A percentile compares a stretch with the other conserved stretches of the same genome.
These are phyloP conservation scores for Cercospora janseana DNA, from an alignment of 2,329 filamentous ascomycete species.

Conservation along the genomic window DNA sequence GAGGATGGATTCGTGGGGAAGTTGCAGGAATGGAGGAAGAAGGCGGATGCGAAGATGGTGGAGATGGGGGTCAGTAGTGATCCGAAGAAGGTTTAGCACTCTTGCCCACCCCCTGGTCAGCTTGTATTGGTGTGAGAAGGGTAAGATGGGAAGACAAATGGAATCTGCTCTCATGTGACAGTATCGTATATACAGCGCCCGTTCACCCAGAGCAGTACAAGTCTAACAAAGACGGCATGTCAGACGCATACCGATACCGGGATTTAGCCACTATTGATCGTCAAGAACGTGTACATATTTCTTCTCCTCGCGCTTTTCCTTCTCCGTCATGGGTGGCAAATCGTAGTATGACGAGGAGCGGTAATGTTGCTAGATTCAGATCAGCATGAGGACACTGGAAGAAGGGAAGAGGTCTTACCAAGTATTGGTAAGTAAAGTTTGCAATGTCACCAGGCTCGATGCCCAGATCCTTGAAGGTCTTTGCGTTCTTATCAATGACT, in stretches of 20 bases:
- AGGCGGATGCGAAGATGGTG: constrained; percentile 31
- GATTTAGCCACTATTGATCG: constrained; percentile 67
- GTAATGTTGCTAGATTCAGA: constrained; percentile 70
- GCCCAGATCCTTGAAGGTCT: constrained; percentile 91
- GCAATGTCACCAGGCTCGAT: constrained; percentile 86
- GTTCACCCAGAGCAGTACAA: neutral
- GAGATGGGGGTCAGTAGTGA: constrained; percentile 28
- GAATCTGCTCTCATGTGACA: neutral
- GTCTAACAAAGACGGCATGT: neutral
- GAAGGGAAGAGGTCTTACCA: constrained; percentile 60
- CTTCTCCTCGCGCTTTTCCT: constrained; percentile 90
- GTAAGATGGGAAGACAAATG: constrained; percentile 1
- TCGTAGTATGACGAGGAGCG: constrained; percentile 88
- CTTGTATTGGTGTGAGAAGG: neutral
- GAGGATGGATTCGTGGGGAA: constrained; percentile 34
- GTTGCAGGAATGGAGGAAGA: constrained; percentile 32
- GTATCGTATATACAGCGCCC: constrained; percentile 10
- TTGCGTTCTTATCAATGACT: constrained; percentile 81
- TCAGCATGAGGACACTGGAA: neutral
- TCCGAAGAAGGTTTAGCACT: constrained; percentile 25
- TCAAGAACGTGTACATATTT: constrained; percentile 95
- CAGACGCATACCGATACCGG: too few relatives aligned
- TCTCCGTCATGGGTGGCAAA: constrained; percentile 88
- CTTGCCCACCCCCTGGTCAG: too few relatives aligned
- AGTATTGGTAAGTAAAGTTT: constrained; percentile 87